These are phyloP conservation scores for Saccharomyces pastorianus DNA, from an alignment of 1,139 yeast genomes.

Conservation along the genomic window DNA sequence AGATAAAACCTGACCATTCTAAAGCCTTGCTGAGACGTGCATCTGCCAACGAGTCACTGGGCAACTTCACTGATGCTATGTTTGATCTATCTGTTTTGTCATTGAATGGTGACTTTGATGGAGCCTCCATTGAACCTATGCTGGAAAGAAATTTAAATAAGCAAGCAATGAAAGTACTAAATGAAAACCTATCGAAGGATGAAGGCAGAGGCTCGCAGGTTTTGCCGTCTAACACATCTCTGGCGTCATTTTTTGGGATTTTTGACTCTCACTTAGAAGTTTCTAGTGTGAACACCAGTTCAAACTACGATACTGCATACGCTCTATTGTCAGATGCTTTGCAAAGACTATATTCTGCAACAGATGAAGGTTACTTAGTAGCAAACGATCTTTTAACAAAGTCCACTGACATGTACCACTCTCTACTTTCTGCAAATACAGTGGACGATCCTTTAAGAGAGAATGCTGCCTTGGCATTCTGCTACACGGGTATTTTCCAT, in stretches of 20 bases:
- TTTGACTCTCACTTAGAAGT: slow-evolving; percentile 27
- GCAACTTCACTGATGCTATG: slow-evolving; percentile 72
- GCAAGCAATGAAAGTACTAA: slow-evolving; percentile 60
- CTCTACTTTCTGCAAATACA: slow-evolving; percentile 28
- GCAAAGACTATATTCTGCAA: slow-evolving; percentile 50
- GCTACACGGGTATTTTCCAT: slow-evolving; percentile 69
- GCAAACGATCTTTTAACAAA: slow-evolving; percentile 62
- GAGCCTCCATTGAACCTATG: slow-evolving; percentile 63
- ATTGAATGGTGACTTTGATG: slow-evolving; percentile 66
- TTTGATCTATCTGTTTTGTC: slow-evolving; percentile 81
- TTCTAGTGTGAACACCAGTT: slow-evolving; percentile 34
- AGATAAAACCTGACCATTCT: slow-evolving; percentile 75
- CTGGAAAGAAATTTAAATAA: slow-evolving; percentile 79
- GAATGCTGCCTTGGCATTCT: slow-evolving; percentile 63
- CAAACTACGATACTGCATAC: slow-evolving; percentile 39
- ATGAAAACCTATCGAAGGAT: slow-evolving; percentile 46
- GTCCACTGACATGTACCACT: slow-evolving; percentile 52
- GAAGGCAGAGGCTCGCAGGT: slow-evolving; percentile 29
- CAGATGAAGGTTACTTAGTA: slow-evolving; percentile 60
- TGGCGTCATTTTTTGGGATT: slow-evolving; percentile 73
- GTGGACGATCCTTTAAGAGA: slow-evolving; percentile 31
- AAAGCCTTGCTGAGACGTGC: slow-evolving; percentile 78
- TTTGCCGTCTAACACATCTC: slow-evolving; percentile 77
- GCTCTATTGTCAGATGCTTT: slow-evolving; percentile 62
- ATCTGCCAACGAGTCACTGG: slow-evolving; percentile 75